Conservation (phyloP, 1,139 yeast species). For the Insectozyma bohioensis region DNA sequence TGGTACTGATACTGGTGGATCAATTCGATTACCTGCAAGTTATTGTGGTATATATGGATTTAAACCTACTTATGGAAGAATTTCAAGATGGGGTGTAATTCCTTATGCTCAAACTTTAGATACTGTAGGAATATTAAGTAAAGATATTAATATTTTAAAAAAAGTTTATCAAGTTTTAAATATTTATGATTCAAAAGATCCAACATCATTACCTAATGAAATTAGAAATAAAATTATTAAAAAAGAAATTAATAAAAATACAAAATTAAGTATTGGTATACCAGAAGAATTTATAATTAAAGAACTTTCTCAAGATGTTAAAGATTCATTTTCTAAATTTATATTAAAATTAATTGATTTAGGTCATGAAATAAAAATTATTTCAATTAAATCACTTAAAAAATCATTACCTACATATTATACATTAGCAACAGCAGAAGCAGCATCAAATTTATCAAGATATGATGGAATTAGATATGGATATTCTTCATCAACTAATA, state of each 20-base stretch:
- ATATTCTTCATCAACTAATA: slow-evolving; percentile 12
- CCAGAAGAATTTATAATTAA: slow-evolving; percentile 63
- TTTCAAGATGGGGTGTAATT: slow-evolving; percentile 89
- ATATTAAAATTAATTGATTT: slow-evolving; percentile 40
- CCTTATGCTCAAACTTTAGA: slow-evolving; percentile 94
- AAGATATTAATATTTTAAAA: slow-evolving; percentile 40
- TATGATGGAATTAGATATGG: slow-evolving; percentile 93
- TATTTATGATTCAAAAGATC: slow-evolving; percentile 69
- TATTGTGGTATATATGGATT: slow-evolving; percentile 83
- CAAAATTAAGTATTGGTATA: slow-evolving; percentile 58
- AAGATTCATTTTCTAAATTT: slow-evolving; percentile 45
- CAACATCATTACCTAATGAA: slow-evolving; percentile 58
- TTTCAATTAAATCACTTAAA: slow-evolving; percentile 69
- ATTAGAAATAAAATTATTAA: slow-evolving; percentile 28
- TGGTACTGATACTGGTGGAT: slow-evolving; percentile 98
- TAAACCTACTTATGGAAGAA: slow-evolving; percentile 89
- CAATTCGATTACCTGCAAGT: slow-evolving; percentile 88
- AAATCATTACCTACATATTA: slow-evolving; percentile 80
- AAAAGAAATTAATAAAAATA: slow-evolving; percentile 3
- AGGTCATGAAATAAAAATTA: slow-evolving; percentile 59
- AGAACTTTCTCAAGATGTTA: slow-evolving; percentile 52
- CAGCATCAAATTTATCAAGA: slow-evolving; percentile 85
- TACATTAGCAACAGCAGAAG: slow-evolving; percentile 89
- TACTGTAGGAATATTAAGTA: slow-evolving; percentile 82
- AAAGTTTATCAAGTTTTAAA: slow-evolving; percentile 59